phyloP scores from a whole-genome alignment of 257 asterid species.

The Solanum tarijense region DNA sequence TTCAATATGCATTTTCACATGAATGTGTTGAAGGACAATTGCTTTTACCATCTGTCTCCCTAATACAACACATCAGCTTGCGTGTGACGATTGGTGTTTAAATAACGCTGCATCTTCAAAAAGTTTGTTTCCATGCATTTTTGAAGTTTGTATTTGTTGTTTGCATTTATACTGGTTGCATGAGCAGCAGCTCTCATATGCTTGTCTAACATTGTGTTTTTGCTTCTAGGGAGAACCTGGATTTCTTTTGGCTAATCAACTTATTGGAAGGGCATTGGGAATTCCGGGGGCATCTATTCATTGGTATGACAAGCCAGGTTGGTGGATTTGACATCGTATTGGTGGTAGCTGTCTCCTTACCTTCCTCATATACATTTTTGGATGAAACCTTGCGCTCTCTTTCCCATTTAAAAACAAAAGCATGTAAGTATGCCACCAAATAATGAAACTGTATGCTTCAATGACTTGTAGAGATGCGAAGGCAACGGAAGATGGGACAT shows the following conservation, averaged over 20 bases:
- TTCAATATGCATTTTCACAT: not conserved
- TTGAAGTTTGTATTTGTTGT: not conserved
- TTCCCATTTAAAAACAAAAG: not conserved
- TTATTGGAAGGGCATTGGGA: constrained; percentile 62
- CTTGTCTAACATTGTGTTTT: not conserved
- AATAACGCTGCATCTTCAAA: not conserved
- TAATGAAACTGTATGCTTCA: not conserved
- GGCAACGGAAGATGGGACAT: constrained; percentile 99
- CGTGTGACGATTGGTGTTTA: not conserved
- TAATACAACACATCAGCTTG: not conserved
- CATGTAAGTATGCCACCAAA: not conserved
- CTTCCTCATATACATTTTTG: not conserved
- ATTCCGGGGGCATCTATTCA: constrained; percentile 83
- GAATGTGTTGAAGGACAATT: not conserved
- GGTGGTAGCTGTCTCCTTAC: not conserved
- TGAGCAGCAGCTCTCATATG: not conserved
- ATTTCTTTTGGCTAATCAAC: constrained; percentile 54
- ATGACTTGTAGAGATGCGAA: constrained; percentile 60
- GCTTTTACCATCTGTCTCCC: not conserved
- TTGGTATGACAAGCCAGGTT: constrained; percentile 99
- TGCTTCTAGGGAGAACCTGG: constrained; percentile 73
- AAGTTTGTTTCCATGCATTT: not conserved
- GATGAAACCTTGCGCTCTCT: not conserved
- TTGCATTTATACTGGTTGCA: not conserved
- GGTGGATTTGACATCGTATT: constrained; percentile 6